Evolutionary conservation across 306 rosid species (phyloP).

Genomic region (Pterocarpus santalinus): DNA sequence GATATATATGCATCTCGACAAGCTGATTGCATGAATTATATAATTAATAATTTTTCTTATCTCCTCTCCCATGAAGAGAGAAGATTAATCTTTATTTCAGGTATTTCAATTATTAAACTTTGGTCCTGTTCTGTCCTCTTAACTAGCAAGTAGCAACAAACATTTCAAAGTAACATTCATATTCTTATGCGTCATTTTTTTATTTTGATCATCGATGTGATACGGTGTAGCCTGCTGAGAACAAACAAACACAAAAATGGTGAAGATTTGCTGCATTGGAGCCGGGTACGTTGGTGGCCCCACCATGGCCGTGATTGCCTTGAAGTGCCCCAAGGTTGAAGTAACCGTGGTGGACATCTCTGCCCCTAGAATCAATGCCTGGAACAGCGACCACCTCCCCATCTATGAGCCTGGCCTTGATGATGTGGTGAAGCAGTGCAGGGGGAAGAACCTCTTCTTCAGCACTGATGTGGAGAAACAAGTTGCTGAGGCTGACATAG

Average conservation of each 20-base stretch:
- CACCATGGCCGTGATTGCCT: constrained; percentile 89
- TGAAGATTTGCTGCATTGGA: constrained; percentile 93
- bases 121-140: neutral
- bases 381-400: constrained; percentile 72
- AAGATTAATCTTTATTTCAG: neutral
- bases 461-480: constrained; percentile 74
- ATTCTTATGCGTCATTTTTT: neutral
- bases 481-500: constrained; percentile 76
- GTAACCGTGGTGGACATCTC: constrained; percentile 70
- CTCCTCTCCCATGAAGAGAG: neutral
- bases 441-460: constrained; percentile 68
- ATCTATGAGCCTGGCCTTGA: constrained; percentile 75
- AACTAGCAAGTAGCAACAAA: neutral
- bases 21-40: neutral
- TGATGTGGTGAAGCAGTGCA: constrained; percentile 64
- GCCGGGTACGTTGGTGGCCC: constrained; percentile 97
- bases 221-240: constrained; percentile 44
- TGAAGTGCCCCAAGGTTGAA: constrained; percentile 56
- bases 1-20: neutral
- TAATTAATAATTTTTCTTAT: neutral
- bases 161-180: constrained; percentile 15
- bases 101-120: neutral
- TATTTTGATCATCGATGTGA: neutral
- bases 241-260: constrained; percentile 58
- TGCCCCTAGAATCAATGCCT: constrained; percentile 51